Percentiles rank a stretch among this genome's conserved stretches.
These are phyloP conservation scores for Penicillium sp. DNA, from an alignment of 2,329 filamentous ascomycete species.

Conservation along the genomic window DNA sequence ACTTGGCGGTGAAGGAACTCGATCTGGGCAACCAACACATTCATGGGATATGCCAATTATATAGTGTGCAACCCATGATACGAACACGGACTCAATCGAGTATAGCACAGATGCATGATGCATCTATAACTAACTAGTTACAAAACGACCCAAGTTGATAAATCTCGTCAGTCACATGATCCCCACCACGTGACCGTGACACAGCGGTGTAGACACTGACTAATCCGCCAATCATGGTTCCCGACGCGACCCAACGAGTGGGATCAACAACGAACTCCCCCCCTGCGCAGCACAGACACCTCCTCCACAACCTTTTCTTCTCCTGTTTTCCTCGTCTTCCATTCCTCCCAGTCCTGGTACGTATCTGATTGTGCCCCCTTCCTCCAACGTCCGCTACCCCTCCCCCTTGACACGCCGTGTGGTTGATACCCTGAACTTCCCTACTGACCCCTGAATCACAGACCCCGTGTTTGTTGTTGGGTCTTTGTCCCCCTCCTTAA, in stretches of 20 bases:
- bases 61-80: background rate
- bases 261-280: slow-evolving; percentile 32
- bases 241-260: slow-evolving; percentile 37
- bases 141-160: background rate
- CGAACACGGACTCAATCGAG: background rate
- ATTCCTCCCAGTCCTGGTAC: slow-evolving; percentile 25
- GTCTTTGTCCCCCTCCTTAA: slow-evolving; percentile 27
- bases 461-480: slow-evolving; percentile 28
- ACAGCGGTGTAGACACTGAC: slow-evolving; percentile 14
- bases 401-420: slow-evolving; percentile 11
- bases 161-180: background rate
- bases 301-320: slow-evolving; percentile 41
- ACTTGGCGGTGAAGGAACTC: slow-evolving; percentile 6
- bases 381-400: slow-evolving; percentile 5
- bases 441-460: slow-evolving; percentile 22
- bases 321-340: slow-evolving; percentile 23
- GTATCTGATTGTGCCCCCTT: slow-evolving; percentile 9
- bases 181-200: slow-evolving; percentile 1
- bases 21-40: background rate
- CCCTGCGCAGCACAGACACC: slow-evolving; percentile 42
- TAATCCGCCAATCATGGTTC: slow-evolving; percentile 26
- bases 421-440: background rate
- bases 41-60: background rate
- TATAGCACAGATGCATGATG: no score
- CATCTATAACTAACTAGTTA: background rate